These are phyloP conservation scores for Arachis hypogaea DNA, from an alignment of 306 rosid species.

Conservation along the genomic window DNA sequence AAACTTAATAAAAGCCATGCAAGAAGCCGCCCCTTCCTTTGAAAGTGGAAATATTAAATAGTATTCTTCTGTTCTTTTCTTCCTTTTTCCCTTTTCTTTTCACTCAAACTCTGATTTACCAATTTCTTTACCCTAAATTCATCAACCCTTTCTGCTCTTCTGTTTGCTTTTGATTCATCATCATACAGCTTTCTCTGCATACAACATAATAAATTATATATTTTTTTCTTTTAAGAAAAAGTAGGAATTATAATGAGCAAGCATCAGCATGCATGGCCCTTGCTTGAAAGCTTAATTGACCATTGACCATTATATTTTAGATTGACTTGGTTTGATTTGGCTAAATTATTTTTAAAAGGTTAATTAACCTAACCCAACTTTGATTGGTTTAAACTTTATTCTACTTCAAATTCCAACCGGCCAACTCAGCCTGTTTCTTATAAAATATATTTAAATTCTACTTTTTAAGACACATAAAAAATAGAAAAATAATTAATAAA, in stretches of 20 bases:
- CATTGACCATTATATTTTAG: conserved; percentile 2
- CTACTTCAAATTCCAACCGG: no score
- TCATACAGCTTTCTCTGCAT: neutral
- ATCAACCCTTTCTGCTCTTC: neutral
- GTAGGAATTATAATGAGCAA: neutral
- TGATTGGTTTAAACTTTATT: no score
- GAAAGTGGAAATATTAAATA: neutral
- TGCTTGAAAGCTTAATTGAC: conserved; percentile 27
- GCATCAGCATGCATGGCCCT: conserved; percentile 18
- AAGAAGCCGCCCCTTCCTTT: neutral
- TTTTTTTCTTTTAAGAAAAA: no score
- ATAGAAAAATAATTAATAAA: no score
- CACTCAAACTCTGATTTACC: neutral
- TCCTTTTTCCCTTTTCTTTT: neutral
- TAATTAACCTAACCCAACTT: no score
- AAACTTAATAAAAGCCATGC: neutral
- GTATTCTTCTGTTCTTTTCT: neutral
- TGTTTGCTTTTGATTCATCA: neutral
- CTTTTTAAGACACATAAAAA: no score
- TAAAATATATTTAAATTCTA: neutral
- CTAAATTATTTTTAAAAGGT: no score
- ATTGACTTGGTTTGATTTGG: no score
- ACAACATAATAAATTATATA: no score
- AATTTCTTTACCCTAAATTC: neutral
- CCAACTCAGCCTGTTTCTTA: no score